Evolutionary conservation across 2,329 filamentous ascomycete genomes (phyloP), one percentile per base, ranked within the genome.

Genomic region (Neoarthrinium moseri): DNA sequence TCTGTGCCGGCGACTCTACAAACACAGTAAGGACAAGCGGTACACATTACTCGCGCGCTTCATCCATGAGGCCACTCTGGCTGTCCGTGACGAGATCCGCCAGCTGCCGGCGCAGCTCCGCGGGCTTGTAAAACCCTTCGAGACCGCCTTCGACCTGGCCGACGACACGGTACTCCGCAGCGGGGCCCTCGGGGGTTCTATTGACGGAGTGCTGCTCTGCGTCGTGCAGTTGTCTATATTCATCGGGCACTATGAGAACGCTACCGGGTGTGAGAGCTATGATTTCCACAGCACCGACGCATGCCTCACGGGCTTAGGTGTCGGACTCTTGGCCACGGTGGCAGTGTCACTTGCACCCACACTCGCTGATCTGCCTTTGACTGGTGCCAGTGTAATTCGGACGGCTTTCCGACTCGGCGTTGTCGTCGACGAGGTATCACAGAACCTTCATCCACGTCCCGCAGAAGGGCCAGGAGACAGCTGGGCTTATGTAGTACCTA

Each of bases 381-480:
- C 58, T n/a, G 74, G 71, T 6, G 70, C 66, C 0, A 61, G 76
- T 41, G 65, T 60, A 2, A 54, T 75, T 2, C 62, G 71, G 1
- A 26, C 67, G 2, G 70, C 75, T 2, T 77, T 78, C 47, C 63
- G 74, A 1, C 57, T 78, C 4, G 73, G 74, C 1, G 54, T 75
- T 2, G 54, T 65, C 4, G 72, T 77, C 1, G 51, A 66, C n/a
- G 57, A 61, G 3, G 57, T 75, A 1, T 75, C 74, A 0, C 54
- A 66, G 27, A 65, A 68, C 20, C 51, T 78, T 4, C 60, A 77
- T 47, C 45, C 67, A 13, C 63, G 60, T 2, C 42, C 45, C 5
- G 42, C 49, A 21, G 43, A 30, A 4, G 49, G 46, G 4, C 27
- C 48, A 1, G 49, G 51, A 0, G 65, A 69, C 20, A 63, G 55